Base-by-base conservation (phyloP, 331 rosid species). In the Quercus phellos region DNA sequence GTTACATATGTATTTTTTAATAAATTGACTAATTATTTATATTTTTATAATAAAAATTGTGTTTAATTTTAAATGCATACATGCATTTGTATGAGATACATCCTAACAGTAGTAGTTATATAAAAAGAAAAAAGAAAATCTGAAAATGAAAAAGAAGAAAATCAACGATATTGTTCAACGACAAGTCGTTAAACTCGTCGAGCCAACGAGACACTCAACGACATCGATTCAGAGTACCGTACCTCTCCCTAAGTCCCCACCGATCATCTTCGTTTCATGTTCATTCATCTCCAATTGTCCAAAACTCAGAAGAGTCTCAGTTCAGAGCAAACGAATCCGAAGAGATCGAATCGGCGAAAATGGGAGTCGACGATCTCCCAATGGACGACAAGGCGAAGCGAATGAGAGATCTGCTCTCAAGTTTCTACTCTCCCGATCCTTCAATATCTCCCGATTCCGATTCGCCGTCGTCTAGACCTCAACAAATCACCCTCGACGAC, bases 371-470 rank as follows among this genome's bases (percentile, higher is more conserved):
- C 32, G 91, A 86, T 73, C 88, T 53, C 43, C 87, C 87, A 21
- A 69, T 92, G 51, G 98, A 92, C 78, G 96, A 94, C 76, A 94
- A 94, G 84, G 94, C 99, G 4, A 90, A 90, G 90, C 88, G 96
- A 79, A 94, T 86, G 98, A 85, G 99, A 76, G 99, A 94, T 85
- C 92, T 94, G 51, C 81, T 94, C 4, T 94, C 99, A 13, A 94
- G 97, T 86, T 94, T 94, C 97, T 92, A 94, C 89, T 82, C 97
- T n/a, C 94, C 92, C 22, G 99, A 90, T 75, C 86, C 87, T 87
- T 87, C 98, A 38, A 72, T 73, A 76, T 77, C 91, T 10, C 69
- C 93, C 69, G 54, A 78, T 73, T 50, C 88, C 34, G 24, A 82
- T 42, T 13, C 70, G 73, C 70, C 81, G 6, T 30, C 54, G 7